Evolutionary conservation across 768 basidiomycete species (phyloP), one percentile per base, ranked within the genome.

Genomic region (Lentinus brumalis): DNA sequence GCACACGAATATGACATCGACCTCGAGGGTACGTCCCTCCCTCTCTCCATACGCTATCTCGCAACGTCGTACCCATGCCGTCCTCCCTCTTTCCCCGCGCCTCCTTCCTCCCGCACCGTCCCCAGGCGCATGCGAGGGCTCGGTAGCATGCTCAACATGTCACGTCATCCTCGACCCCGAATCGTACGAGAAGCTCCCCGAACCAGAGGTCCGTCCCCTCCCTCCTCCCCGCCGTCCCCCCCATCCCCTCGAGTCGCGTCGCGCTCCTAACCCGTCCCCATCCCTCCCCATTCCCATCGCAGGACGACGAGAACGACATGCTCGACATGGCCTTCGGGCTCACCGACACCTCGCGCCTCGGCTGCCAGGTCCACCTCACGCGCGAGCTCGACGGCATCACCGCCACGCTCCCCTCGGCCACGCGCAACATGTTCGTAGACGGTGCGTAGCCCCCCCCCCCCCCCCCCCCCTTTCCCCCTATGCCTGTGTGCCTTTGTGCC

Each of bases 231-330:
- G n/a, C n/a, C n/a, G n/a, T n/a, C n/a, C n/a, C n/a, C n/a, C n/a
- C n/a, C n/a, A n/a, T n/a, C n/a, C n/a, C n/a, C n/a, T n/a, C n/a
- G n/a, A n/a, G n/a, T n/a, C n/a, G n/a, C n/a, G n/a, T n/a, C n/a
- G n/a, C n/a, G 2, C 15, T 6, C 26, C 47, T 26, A 21, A 18
- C 29, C 39, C 40, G 21, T 38, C 7, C 21, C 10, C 32, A 9
- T 15, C 6, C 30, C 31, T 5, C 21, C 30, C 44, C 35, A 35
- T 5, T 12, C 30, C 44, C 35, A 35, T 21, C 26, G 12, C 21
- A 91, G 57, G 96, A 98, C 66, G 96, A 99, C 71, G 96, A 99
- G 77, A 99, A 98, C 69, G 96, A 94, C 68, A 95, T 96, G 94
- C 83, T 99, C 41, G 96, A 98, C 74, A 92, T 98, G 83, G 96